Conservation (phyloP, 2,329 filamentous ascomycete genomes). For the Arthrobotrys sphaeroides region DNA sequence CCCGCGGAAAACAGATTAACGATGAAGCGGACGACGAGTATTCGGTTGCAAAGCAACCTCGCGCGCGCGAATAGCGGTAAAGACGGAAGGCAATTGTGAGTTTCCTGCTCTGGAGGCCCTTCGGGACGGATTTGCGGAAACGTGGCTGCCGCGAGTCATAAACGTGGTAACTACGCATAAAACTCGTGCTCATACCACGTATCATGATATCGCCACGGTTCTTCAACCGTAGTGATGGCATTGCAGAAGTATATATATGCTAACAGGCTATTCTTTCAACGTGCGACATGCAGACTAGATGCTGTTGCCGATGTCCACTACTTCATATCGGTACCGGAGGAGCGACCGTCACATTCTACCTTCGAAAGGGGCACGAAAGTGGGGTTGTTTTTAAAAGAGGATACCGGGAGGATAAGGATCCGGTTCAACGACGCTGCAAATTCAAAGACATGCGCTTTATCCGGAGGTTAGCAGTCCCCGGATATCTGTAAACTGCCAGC, state of each 20-base stretch:
- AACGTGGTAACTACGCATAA: not conserved
- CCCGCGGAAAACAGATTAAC: conserved; percentile 1
- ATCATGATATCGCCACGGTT: not conserved
- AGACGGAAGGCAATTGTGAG: conserved; percentile 49
- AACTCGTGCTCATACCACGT: not conserved
- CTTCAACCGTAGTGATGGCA: not conserved
- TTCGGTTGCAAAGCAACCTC: conserved; percentile 50
- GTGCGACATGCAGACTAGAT: conserved; percentile 20
- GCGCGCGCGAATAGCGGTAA: conserved; percentile 51
- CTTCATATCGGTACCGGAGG: conserved; percentile 49
- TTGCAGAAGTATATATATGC: not conserved
- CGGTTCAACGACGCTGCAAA: conserved; percentile 30
- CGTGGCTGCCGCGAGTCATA: not conserved
- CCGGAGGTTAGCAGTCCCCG: conserved; percentile 43
- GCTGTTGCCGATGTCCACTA: conserved; percentile 51
- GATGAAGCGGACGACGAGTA: conserved; percentile 30
- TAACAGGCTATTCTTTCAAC: not conserved
- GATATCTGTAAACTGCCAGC: not conserved
- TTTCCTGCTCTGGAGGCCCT: not conserved
- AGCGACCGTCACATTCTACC: conserved; percentile 41
- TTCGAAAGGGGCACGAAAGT: conserved; percentile 50
- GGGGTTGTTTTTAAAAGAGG: conserved; percentile 44
- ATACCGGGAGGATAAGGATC: conserved; percentile 46
- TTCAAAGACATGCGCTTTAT: conserved; percentile 39
- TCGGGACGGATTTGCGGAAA: not conserved